A percentile compares a stretch with the other conserved stretches of the same genome.
phyloP scores from a whole-genome alignment of 257 asterid species.

The Solanum lignicaule region DNA sequence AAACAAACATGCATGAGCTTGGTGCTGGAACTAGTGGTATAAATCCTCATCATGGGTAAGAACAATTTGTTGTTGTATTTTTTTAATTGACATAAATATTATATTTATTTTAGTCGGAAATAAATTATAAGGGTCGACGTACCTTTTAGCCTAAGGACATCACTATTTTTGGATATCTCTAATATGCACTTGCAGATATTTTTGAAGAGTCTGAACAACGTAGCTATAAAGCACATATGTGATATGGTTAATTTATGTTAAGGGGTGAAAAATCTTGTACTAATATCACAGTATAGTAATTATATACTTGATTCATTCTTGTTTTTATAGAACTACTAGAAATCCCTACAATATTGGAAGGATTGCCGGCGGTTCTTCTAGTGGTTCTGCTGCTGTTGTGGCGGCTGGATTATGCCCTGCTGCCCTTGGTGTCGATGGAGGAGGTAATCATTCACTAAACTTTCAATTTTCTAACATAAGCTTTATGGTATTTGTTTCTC shows the following conservation, averaged over 20 bases:
- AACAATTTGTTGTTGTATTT: neutral
- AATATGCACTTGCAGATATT: too few species aligned
- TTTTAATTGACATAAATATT: neutral
- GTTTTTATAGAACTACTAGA: constrained; percentile 40
- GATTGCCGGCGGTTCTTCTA: constrained; percentile 90
- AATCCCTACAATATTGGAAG: constrained; percentile 59
- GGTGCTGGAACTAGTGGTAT: constrained; percentile 96
- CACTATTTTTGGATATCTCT: neutral
- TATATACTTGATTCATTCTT: neutral
- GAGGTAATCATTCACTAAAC: constrained; percentile 36
- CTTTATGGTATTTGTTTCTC: neutral
- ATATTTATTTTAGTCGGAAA: neutral
- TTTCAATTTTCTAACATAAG: neutral
- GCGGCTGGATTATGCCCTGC: constrained; percentile 92
- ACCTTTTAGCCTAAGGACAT: neutral
- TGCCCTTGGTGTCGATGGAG: constrained; percentile 95
- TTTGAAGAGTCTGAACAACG: too few species aligned
- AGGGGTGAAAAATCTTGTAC: neutral
- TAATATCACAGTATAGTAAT: neutral
- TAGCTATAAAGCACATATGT: neutral
- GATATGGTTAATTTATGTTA: neutral
- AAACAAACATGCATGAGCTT: constrained; percentile 93
- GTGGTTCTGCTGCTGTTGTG: constrained; percentile 95
- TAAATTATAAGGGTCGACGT: neutral
- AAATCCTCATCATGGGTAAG: constrained; percentile 92